Conservation (phyloP, 31 red algal genomes). For the Odonthalia washingtoniensis region DNA sequence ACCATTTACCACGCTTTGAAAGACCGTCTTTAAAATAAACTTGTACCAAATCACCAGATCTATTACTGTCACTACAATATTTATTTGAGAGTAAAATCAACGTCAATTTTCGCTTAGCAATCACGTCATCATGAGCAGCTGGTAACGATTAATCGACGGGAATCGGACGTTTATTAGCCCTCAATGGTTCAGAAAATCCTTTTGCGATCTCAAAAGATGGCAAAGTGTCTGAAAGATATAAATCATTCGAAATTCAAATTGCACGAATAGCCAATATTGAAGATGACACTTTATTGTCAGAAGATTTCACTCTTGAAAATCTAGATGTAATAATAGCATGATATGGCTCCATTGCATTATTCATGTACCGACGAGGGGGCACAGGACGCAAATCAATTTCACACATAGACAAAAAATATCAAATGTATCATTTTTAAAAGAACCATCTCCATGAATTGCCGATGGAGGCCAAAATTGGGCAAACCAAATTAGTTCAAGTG, state of each 20-base stretch:
- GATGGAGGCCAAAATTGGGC: neutral
- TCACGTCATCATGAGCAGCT: neutral
- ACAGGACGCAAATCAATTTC: neutral
- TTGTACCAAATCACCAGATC: neutral
- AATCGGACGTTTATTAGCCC: neutral
- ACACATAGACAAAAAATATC: neutral
- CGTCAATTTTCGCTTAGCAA: slow-evolving; percentile 13
- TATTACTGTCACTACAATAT: neutral
- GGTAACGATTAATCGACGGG: neutral
- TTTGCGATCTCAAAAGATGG: neutral
- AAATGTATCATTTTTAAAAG: neutral
- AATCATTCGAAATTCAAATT: neutral
- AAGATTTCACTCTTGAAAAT: neutral
- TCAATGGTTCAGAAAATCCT: neutral
- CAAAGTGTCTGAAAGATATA: neutral
- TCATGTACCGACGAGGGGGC: neutral
- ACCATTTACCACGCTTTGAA: slow-evolving; percentile 11
- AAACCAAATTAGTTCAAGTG: neutral
- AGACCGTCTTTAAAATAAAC: neutral
- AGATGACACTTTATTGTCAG: neutral
- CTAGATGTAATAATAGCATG: neutral
- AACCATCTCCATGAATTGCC: neutral
- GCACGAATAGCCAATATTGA: neutral
- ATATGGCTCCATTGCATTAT: neutral
- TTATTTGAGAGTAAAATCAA: slow-evolving; percentile 4